These are phyloP conservation scores for Tylopilus microsporus DNA, from an alignment of 1,284 basidiomycete genomes.

Conservation along the genomic window DNA sequence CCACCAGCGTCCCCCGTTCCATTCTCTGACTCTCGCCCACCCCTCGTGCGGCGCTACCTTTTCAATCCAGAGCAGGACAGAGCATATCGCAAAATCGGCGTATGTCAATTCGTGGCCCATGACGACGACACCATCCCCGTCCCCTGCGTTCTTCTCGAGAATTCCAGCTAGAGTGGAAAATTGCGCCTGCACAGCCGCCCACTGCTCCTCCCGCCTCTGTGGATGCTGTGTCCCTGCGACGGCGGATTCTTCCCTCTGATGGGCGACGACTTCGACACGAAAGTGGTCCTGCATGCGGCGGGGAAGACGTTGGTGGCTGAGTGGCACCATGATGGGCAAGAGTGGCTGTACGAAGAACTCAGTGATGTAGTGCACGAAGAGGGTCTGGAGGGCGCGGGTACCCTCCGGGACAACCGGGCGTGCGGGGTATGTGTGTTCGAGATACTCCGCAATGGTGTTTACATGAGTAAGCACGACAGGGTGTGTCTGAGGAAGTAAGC, in stretches of 20 bases:
- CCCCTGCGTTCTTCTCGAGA: constrained; percentile 57
- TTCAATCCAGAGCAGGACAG: constrained; percentile 66
- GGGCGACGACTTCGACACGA: not conserved
- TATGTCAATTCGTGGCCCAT: constrained; percentile 64
- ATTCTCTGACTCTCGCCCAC: constrained; percentile 56
- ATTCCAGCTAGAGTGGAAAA: constrained; percentile 60
- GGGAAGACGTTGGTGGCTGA: constrained; percentile 58
- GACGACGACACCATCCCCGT: constrained; percentile 58
- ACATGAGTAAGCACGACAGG: constrained; percentile 52
- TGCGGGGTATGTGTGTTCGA: constrained; percentile 63
- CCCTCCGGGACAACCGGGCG: constrained; percentile 66
- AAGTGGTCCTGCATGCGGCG: constrained; percentile 53
- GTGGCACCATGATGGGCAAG: constrained; percentile 63
- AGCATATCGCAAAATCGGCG: constrained; percentile 66
- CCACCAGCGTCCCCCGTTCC: constrained; percentile 62
- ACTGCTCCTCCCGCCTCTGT: constrained; percentile 55
- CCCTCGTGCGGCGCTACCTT: constrained; percentile 62
- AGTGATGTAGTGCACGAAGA: constrained; percentile 67
- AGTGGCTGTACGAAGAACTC: constrained; percentile 63
- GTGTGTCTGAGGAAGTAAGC: constrained; percentile 23
- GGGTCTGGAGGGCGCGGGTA: constrained; percentile 56
- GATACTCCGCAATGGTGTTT: constrained; percentile 63
- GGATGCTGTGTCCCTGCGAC: constrained; percentile 8
- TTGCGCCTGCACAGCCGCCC: constrained; percentile 58
- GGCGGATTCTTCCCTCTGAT: not conserved